Evolutionary conservation across 1,284 basidiomycete genomes (phyloP), one percentile per base, ranked within the genome.

Genomic region (Garcileccinum viscosum): DNA sequence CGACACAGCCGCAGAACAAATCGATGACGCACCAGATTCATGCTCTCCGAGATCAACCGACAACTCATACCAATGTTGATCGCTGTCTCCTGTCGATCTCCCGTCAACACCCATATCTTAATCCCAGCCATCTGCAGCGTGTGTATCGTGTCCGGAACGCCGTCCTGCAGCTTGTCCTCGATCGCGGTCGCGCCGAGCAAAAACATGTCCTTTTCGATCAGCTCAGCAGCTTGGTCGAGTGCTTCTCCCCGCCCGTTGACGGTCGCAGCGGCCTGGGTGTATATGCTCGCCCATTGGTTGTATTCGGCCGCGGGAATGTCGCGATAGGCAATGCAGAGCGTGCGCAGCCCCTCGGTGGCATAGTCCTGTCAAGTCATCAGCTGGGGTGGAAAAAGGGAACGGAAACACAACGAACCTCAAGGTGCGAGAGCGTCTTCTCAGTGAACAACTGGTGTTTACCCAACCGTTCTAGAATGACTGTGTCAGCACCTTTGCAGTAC

Each of bases 41-140:
- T 99, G 19, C 95, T 96, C 83, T 99, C 98, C 3, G 96, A 96
- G 70, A 99, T 99, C 72, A 99, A 82, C 70, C 96, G 90, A 84
- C 97, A 99, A 2, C 95, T 97, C 87, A 99, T 91, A 63, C 98
- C 98, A 72, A 99, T 99, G 77, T 99, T 99, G 84, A 99, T 99
- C 17, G 98, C 98, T 3, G 98, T 99, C 82, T 99, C 98, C 84
- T 99, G 97, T 71, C 97, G 86, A 82, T 99, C 98, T 3, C 98
- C 98, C 1, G 98, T 99, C 63, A 99, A 83, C 14, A 99, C 96
- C 98, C 98, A 99, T 44, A 99, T 93, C 91, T 99, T 99, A 84
- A 99, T 99, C 1, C 98, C 98, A 35, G 97, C 97, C 87, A 94
- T 95, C 78, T 99, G 98, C 53, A 99, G 82, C 2, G 96, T 99